phyloP scores from a whole-genome alignment of 2,329 filamentous ascomycete genomes.

The Aureobasidium zeae region DNA sequence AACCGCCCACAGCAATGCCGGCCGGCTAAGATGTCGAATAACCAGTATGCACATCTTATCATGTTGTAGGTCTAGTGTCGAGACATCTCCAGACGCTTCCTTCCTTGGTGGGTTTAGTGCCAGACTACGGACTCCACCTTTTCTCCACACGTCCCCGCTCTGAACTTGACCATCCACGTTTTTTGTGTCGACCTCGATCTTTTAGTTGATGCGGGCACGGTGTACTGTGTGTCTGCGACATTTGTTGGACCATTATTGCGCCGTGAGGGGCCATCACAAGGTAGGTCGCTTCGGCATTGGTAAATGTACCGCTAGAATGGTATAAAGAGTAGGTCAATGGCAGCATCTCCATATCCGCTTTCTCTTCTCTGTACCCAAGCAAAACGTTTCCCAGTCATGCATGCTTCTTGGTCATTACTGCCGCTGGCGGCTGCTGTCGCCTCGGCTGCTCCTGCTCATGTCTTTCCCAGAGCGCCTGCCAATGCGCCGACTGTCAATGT shows the following conservation, averaged over 20 bases:
- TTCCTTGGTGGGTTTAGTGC: neutral
- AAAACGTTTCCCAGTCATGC: slow-evolving; percentile 1
- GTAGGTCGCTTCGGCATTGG: neutral
- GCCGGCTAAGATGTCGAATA: slow-evolving; percentile 9
- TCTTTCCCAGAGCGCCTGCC: slow-evolving; percentile 3
- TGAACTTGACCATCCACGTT: neutral
- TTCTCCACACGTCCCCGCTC: neutral
- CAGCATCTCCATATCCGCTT: neutral
- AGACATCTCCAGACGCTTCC: neutral
- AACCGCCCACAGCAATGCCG: too few relatives aligned
- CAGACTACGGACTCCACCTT: neutral
- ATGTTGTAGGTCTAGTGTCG: neutral
- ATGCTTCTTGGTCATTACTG: slow-evolving; percentile 9
- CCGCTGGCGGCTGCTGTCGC: slow-evolving; percentile 6
- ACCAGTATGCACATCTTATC: slow-evolving; percentile 3
- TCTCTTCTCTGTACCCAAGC: neutral
- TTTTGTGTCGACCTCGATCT: neutral
- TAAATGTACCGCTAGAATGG: too few relatives aligned
- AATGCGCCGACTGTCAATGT: slow-evolving; percentile 28
- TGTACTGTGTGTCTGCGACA: slow-evolving; percentile 2
- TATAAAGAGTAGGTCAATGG: slow-evolving; percentile 3
- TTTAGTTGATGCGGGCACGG: slow-evolving; percentile 4
- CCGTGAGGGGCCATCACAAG: neutral
- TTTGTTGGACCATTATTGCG: neutral
- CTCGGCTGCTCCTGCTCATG: slow-evolving; percentile 4